Evolutionary conservation across 805 yeast species (phyloP).

Genomic region (Starmerella scarabaei): DNA sequence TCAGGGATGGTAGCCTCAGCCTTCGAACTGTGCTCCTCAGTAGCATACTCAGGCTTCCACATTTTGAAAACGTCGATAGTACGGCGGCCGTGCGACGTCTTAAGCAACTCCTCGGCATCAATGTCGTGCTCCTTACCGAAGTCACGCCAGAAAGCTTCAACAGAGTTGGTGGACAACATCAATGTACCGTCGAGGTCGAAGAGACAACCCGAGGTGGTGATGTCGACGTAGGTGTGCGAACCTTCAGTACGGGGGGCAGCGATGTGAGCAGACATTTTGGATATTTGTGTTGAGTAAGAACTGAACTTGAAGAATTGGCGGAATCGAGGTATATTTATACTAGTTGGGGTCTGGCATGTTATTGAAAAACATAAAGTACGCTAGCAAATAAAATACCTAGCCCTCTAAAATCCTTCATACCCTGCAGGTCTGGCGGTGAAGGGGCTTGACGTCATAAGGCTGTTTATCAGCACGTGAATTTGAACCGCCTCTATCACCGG

Average conservation of each 20-base stretch:
- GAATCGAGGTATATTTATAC: not conserved
- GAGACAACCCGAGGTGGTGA: conserved; percentile 37
- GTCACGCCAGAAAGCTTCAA: conserved; percentile 70
- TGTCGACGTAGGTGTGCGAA: conserved; percentile 15
- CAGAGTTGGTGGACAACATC: conserved; percentile 70
- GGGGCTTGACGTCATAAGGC: not conserved
- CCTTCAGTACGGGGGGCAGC: conserved; percentile 9
- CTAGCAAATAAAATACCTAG: not conserved
- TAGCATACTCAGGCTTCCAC: conserved; percentile 65
- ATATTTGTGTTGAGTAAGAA: not conserved
- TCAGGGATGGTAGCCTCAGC: conserved; percentile 60
- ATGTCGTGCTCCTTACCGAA: conserved; percentile 57
- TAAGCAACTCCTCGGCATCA: conserved; percentile 56
- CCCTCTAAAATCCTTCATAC: not conserved
- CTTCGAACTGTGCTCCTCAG: conserved; percentile 47
- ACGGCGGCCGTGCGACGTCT: conserved; percentile 71
- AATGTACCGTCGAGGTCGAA: conserved; percentile 85
- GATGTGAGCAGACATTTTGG: conserved; percentile 13
- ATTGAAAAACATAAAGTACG: no score
- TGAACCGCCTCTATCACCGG: not conserved
- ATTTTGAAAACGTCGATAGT: conserved; percentile 64
- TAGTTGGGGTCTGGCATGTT: not conserved
- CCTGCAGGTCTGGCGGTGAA: not conserved
- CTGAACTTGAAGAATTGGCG: not conserved
- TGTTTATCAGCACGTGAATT: not conserved